Evolutionary conservation across 257 asterid species (phyloP).

Genomic region (Echium plantagineum): DNA sequence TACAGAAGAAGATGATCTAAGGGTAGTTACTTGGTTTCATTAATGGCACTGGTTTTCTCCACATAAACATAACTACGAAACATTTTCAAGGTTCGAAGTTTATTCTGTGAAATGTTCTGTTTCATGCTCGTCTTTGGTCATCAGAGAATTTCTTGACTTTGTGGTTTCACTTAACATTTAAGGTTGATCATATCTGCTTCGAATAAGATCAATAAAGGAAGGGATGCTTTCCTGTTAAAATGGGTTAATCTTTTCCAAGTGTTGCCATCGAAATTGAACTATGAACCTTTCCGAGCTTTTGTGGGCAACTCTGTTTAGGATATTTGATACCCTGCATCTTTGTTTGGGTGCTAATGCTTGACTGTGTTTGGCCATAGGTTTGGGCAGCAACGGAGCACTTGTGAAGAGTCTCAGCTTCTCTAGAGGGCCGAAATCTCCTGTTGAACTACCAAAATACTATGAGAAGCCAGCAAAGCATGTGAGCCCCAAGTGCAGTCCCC

Average conservation of each 20-base stretch:
- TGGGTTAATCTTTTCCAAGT: not conserved
- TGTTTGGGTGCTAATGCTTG: not conserved
- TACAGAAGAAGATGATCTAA: not conserved
- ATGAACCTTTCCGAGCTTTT: not conserved
- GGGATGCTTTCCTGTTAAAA: too few species aligned
- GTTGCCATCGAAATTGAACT: not conserved
- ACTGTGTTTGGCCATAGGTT: slow-evolving; percentile 15
- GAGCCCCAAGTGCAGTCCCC: slow-evolving; percentile 57
- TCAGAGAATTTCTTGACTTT: not conserved
- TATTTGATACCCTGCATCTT: not conserved
- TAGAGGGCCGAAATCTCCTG: slow-evolving; percentile 25
- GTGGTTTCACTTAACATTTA: not conserved
- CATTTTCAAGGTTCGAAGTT: too few species aligned
- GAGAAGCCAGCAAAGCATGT: slow-evolving; percentile 62
- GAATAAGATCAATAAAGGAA: too few species aligned
- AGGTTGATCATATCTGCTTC: not conserved
- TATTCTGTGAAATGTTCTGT: too few species aligned
- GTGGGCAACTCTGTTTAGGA: too few species aligned
- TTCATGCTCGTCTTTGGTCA: not conserved
- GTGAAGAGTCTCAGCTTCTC: slow-evolving; percentile 29
- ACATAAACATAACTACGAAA: too few species aligned
- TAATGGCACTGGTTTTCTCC: too few species aligned
- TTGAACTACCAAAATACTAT: slow-evolving; percentile 32
- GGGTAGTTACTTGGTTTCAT: not conserved
- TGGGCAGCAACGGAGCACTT: slow-evolving; percentile 28